Base-by-base conservation (phyloP, 2,329 filamentous ascomycete genomes). In the Neofusicoccum laricinum region DNA sequence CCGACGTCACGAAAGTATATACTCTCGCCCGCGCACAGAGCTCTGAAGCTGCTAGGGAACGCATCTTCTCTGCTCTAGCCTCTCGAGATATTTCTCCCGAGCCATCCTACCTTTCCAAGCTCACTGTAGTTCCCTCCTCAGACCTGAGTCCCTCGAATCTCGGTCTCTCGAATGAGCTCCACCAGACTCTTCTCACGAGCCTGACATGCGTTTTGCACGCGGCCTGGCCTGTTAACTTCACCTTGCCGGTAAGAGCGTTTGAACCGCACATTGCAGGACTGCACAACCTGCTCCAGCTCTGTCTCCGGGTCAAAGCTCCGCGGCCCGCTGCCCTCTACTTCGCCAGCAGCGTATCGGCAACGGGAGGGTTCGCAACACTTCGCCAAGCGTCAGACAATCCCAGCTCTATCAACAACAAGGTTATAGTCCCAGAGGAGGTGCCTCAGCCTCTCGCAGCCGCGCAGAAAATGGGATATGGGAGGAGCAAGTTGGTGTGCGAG, bases 181-280 rank as follows among this genome's bases (percentile, higher is more conserved):
- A 71, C 3, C 49, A 66, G 1, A 55, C 68, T 2, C 64, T 75
- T 4, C 64, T 53, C 5, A 66, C 64, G 0, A 67, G 49, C 0
- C 69, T 85, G 1, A 78, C 78, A 0, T 70, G 71, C 15, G 77
- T 84, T n/a, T 81, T 86, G 34, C 83, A 86, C 72, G 78, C 78
- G 66, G 82, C 84, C 0, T 85, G 84, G 84, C 75, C 81, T 1
- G 84, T 86, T 34, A 86, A 86, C 70, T 86, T 86, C 75, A 85
- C 84, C 69, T 77, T 85, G 66, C 74, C 75, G 0, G 75, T 86
- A 0, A 73, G 76, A 2, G 82, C 77, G 50, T 86, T 86, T 66
- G 83, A 83, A 48, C 65, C 67, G 5, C 78, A 82, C 41, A 77
- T 86, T n/a, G 72, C 69, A 1, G 81, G 80, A 0, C 76, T 80